These are phyloP conservation scores for Ananas comosus DNA, from an alignment of 176 grass and related monocot genomes.

Conservation along the genomic window DNA sequence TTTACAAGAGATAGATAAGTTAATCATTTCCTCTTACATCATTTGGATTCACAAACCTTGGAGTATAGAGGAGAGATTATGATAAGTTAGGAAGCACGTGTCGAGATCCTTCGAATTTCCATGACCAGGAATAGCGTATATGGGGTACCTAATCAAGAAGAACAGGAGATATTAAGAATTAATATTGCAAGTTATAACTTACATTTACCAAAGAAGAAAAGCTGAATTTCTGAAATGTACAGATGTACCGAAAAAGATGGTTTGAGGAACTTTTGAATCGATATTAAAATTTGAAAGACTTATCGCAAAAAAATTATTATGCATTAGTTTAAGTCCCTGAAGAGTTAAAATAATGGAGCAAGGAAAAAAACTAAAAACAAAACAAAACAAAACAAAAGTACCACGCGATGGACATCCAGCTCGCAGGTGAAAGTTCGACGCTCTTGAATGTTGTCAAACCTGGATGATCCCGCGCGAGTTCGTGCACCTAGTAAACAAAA, in stretches of 20 bases:
- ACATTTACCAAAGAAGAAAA: background rate
- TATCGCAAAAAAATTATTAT: too few species aligned
- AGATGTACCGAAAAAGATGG: too few species aligned
- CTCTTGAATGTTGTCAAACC: conserved; percentile 41
- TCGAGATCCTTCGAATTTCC: conserved; percentile 42
- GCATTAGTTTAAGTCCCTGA: background rate
- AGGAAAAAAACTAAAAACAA: background rate
- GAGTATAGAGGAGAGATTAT: conserved; percentile 64
- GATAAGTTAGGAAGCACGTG: conserved; percentile 70
- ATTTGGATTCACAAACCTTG: conserved; percentile 37
- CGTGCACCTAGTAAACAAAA: conserved; percentile 27
- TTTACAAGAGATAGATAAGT: too few species aligned
- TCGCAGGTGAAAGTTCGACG: conserved; percentile 59
- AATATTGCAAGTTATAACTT: background rate
- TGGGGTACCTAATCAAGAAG: conserved; percentile 50
- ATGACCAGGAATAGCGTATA: conserved; percentile 54
- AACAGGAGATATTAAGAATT: conserved; percentile 2
- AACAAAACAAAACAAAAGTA: conserved; percentile 10
- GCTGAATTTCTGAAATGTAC: background rate
- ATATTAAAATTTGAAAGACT: too few species aligned
- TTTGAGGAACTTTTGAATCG: too few species aligned
- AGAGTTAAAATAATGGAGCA: background rate
- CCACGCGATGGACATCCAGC: conserved; percentile 80
- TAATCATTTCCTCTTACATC: too few species aligned
- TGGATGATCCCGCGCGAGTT: conserved; percentile 36